Evolutionary conservation across 495 filamentous ascomycete genomes (phyloP).

Genomic region (Terfezia boudieri): DNA sequence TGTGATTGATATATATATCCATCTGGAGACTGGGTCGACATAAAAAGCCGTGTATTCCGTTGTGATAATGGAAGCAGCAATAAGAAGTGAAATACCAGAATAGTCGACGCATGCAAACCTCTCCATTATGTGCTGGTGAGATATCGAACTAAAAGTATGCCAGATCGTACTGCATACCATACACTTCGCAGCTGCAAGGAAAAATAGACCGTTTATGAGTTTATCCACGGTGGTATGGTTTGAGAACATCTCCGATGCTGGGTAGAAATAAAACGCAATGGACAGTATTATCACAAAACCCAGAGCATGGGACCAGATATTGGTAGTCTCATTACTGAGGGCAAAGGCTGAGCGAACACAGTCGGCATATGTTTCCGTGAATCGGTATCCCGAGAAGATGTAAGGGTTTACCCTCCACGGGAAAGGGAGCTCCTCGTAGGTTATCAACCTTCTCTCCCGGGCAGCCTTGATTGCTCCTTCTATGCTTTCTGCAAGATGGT

Average conservation of each 20-base stretch:
- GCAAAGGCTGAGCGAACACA: slow-evolving; percentile 65
- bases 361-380: slow-evolving; percentile 66
- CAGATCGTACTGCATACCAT: slow-evolving; percentile 86
- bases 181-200: slow-evolving; percentile 91
- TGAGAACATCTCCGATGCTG: slow-evolving; percentile 60
- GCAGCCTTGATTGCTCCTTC: slow-evolving; percentile 60
- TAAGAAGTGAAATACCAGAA: slow-evolving; percentile 87
- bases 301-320: slow-evolving; percentile 91
- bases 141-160: slow-evolving; percentile 96
- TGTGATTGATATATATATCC: slow-evolving; percentile 66
- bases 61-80: slow-evolving; percentile 93
- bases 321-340: slow-evolving; percentile 80
- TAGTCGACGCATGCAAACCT: slow-evolving; percentile 97
- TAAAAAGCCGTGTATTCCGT: slow-evolving; percentile 98
- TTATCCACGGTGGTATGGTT: slow-evolving; percentile 70
- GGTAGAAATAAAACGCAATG: slow-evolving; percentile 94
- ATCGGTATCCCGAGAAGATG: slow-evolving; percentile 78
- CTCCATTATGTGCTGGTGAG: slow-evolving; percentile 71
- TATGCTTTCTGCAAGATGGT: slow-evolving; percentile 53
- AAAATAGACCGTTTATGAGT: slow-evolving; percentile 78
- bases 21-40: slow-evolving; percentile 74
- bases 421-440: slow-evolving; percentile 69
- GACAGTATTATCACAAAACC: slow-evolving; percentile 69
- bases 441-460: slow-evolving; percentile 58
- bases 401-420: slow-evolving; percentile 93